Evolutionary conservation across 768 basidiomycete genomes (phyloP).

Genomic region (Xerocomellus intermedius): DNA sequence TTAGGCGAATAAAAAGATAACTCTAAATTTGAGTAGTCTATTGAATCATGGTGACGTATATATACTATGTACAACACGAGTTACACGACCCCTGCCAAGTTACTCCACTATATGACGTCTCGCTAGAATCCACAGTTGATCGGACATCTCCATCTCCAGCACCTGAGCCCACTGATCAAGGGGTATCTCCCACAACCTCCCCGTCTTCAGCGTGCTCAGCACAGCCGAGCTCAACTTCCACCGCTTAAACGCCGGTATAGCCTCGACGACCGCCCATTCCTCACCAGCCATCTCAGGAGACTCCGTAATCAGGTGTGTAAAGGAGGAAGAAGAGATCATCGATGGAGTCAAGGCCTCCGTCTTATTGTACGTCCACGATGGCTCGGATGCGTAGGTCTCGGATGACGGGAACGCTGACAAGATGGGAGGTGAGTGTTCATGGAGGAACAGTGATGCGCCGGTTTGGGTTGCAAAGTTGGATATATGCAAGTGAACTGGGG

Average conservation of each 20-base stretch:
- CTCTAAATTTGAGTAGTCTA: too few relatives aligned
- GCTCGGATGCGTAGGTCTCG: constrained; percentile 5
- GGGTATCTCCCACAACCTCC: constrained; percentile 23
- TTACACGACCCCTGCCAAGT: too few relatives aligned
- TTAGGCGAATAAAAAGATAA: too few relatives aligned
- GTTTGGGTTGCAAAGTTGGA: constrained; percentile 86
- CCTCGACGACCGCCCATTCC: constrained; percentile 45
- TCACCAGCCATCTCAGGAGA: constrained; percentile 22
- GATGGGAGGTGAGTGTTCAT: constrained; percentile 58
- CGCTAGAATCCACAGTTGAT: constrained; percentile 50
- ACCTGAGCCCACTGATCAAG: constrained; percentile 24
- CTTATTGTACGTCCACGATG: constrained; percentile 75
- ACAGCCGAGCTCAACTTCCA: constrained; percentile 32
- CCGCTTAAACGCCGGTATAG: constrained; percentile 45
- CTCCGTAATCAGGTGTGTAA: constrained; percentile 70
- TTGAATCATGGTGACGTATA: too few relatives aligned
- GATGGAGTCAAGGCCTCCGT: constrained; percentile 60
- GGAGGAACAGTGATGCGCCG: constrained; percentile 86
- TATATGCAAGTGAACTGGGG: constrained; percentile 67
- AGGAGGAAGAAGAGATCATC: constrained; percentile 39
- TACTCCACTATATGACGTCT: too few relatives aligned
- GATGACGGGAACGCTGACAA: constrained; percentile 10
- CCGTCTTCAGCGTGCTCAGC: constrained; percentile 17
- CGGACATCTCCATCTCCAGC: constrained; percentile 38
- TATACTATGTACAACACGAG: too few relatives aligned